Conservation (phyloP, 352 stramenopile species). For the Peronosclerospora sorghi region DNA sequence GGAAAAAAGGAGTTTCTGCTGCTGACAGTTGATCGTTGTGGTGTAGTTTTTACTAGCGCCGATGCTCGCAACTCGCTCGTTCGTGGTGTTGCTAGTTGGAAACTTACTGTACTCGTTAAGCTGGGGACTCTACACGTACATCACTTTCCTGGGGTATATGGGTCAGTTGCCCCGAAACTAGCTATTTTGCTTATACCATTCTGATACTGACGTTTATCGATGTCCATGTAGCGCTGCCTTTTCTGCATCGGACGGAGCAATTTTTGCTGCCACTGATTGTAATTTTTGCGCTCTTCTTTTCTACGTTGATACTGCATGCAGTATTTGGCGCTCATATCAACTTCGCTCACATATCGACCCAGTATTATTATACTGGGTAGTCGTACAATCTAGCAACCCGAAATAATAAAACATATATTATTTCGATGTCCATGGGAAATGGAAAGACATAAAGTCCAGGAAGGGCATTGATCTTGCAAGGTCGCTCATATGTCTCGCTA, state of each 20-base stretch:
- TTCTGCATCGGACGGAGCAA: slow-evolving; percentile 85
- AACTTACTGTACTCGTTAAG: slow-evolving; percentile 91
- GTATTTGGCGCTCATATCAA: slow-evolving; percentile 63
- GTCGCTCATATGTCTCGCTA: too few relatives aligned
- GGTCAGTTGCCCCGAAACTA: slow-evolving; percentile 27
- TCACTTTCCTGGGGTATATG: slow-evolving; percentile 96
- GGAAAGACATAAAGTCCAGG: too few relatives aligned
- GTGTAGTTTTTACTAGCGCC: slow-evolving; percentile 92
- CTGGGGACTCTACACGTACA: slow-evolving; percentile 95
- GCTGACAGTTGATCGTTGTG: too few relatives aligned
- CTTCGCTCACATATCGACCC: slow-evolving; percentile 52
- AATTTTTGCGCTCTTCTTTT: slow-evolving; percentile 64
- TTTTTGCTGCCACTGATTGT: slow-evolving; percentile 79
- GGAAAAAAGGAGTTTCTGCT: too few relatives aligned
- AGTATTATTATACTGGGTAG: slow-evolving; percentile 76
- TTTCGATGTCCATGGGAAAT: too few relatives aligned
- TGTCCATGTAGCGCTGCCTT: slow-evolving; percentile 56
- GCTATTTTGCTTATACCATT: background rate
- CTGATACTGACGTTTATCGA: background rate
- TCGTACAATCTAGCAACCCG: background rate
- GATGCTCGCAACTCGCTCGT: slow-evolving; percentile 83
- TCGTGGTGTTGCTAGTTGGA: slow-evolving; percentile 83
- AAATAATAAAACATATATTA: too few relatives aligned
- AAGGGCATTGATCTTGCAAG: too few relatives aligned
- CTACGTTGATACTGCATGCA: slow-evolving; percentile 68